Evolutionary conservation across 345 rosid genomes (phyloP).

Genomic region (Murraya koenigii): DNA sequence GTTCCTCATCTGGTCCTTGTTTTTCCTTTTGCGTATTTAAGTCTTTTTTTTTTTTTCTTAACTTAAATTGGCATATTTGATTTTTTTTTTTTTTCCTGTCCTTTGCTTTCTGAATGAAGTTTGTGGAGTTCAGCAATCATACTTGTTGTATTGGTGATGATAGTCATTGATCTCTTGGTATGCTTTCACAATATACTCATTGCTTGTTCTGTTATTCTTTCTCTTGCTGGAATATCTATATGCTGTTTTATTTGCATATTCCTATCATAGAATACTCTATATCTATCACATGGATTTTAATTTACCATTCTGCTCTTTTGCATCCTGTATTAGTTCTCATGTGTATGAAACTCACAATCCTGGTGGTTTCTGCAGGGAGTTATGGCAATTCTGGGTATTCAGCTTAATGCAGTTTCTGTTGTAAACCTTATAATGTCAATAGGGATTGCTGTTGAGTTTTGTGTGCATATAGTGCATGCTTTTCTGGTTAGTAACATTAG

Average conservation of each 20-base stretch:
- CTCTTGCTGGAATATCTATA: background rate
- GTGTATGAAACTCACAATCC: background rate
- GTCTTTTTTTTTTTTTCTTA: background rate
- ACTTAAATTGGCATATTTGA: background rate
- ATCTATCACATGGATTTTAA: background rate
- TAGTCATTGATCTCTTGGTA: conserved; percentile 90
- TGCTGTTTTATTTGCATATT: background rate
- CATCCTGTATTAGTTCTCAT: background rate
- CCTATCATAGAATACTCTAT: background rate
- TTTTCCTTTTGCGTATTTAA: conserved; percentile 4
- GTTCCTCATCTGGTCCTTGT: conserved; percentile 22
- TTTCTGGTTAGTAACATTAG: conserved; percentile 62
- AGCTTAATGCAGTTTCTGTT: conserved; percentile 92
- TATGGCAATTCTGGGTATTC: conserved; percentile 85
- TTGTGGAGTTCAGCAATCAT: conserved; percentile 83
- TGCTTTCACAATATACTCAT: background rate
- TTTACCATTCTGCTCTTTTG: background rate
- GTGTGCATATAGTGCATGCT: conserved; percentile 87
- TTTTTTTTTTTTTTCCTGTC: conserved; percentile 13
- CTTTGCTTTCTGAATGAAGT: conserved; percentile 45
- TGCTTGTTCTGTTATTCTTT: background rate
- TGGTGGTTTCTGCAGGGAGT: conserved; percentile 59
- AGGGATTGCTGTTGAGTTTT: conserved; percentile 94
- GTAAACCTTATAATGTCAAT: conserved; percentile 93
- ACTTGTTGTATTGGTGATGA: conserved; percentile 77